phyloP scores from a whole-genome alignment of 352 stramenopile species.

The Phytophthora ramorum region DNA sequence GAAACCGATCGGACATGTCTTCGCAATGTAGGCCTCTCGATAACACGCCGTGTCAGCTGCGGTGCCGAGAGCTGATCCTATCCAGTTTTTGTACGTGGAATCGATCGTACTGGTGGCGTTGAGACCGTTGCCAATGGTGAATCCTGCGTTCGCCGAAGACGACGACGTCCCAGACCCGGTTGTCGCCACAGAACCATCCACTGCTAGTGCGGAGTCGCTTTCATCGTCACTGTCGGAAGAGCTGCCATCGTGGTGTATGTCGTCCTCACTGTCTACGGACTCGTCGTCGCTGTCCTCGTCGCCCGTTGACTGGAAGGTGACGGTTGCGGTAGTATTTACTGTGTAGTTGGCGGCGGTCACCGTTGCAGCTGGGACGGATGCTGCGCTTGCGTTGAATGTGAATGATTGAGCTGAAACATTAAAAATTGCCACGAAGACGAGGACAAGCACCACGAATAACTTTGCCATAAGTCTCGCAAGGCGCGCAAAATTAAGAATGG shows the following conservation, averaged over 20 bases:
- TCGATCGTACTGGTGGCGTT: slow-evolving; percentile 37
- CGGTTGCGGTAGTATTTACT: slow-evolving; percentile 7
- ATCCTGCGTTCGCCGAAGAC: not conserved
- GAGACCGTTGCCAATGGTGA: slow-evolving; percentile 13
- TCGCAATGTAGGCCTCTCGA: slow-evolving; percentile 41
- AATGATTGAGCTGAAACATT: slow-evolving; percentile 29
- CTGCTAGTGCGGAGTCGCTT: not conserved
- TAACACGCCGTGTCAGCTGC: slow-evolving; percentile 41
- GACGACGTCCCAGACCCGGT: not conserved
- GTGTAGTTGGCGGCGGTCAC: slow-evolving; percentile 17
- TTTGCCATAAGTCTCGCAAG: slow-evolving; percentile 23
- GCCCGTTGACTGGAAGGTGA: slow-evolving; percentile 4
- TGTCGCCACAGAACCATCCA: not conserved
- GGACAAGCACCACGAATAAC: slow-evolving; percentile 18
- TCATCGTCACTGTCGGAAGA: slow-evolving; percentile 14
- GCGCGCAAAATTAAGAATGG: slow-evolving; percentile 36
- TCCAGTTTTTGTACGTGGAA: slow-evolving; percentile 47
- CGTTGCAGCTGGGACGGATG: slow-evolving; percentile 21
- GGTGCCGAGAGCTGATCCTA: slow-evolving; percentile 27
- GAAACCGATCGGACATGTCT: slow-evolving; percentile 40
- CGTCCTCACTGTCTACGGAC: slow-evolving; percentile 21
- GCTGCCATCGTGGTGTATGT: slow-evolving; percentile 11
- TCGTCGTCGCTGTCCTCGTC: slow-evolving; percentile 28
- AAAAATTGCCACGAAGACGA: slow-evolving; percentile 12
- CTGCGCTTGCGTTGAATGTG: slow-evolving; percentile 25